Percentiles rank a stretch among this genome's conserved stretches.
Evolutionary conservation across 169 alveolate genomes (phyloP).

Genomic region (Theileria sp.): DNA sequence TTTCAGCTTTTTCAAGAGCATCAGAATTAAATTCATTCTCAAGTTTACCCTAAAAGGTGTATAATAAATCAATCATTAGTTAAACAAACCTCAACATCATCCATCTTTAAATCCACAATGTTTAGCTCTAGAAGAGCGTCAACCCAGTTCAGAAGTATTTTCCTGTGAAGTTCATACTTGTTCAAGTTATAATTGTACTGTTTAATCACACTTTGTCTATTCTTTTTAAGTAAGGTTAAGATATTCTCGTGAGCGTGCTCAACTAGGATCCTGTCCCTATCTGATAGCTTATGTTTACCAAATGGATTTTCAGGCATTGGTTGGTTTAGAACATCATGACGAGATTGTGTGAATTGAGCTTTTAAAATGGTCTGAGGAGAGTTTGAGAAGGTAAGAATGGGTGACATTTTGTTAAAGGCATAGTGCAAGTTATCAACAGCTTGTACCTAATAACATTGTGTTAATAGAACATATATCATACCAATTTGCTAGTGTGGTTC

Average conservation of each 20-base stretch:
- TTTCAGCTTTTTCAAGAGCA: not conserved
- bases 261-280: not conserved
- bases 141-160: conserved; percentile 13
- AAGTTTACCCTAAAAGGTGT: conserved; percentile 14
- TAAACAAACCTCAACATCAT: conserved; percentile 9
- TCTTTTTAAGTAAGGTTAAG: conserved; percentile 7
- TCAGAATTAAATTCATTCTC: not conserved
- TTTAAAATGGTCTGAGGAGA: not conserved
- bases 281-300: conserved; percentile 10
- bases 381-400: conserved; percentile 30
- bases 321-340: not conserved
- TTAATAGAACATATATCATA: not conserved
- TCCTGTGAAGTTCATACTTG: conserved; percentile 31
- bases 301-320: conserved; percentile 12
- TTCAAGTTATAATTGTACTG: conserved; percentile 21
- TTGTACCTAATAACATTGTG: conserved; percentile 18
- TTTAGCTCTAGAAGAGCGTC: conserved; percentile 19
- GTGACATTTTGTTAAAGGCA: conserved; percentile 31
- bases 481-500: conserved; percentile 36
- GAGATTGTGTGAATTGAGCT: not conserved
- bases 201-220: not conserved
- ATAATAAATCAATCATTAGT: not conserved
- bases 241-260: conserved; percentile 21
- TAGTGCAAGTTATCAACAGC: conserved; percentile 16
- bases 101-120: conserved; percentile 7